Base-by-base conservation (phyloP, 73 alveolate species). In the Paramecium tetraurelia region DNA sequence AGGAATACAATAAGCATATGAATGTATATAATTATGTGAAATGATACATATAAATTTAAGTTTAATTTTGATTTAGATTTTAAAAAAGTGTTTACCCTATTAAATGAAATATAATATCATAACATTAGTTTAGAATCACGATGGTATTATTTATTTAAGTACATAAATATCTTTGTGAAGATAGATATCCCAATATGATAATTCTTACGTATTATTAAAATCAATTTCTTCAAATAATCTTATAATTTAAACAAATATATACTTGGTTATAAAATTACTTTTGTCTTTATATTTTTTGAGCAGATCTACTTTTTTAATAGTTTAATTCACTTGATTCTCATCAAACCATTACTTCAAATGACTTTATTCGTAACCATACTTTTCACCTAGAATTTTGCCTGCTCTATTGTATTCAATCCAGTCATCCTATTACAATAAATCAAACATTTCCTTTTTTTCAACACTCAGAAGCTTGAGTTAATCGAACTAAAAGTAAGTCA, bases 191-290 rank as follows among this genome's bases (percentile, higher is more conserved):
- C 87, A 75, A 75, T 75, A 75, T 10, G 87, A 38, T 33, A 75
- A 29, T 38, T 75, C 58, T 75, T 22, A 21, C 0, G 58, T 16
- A 41, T 75, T 33, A 21, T 41, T 18, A 38, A 75, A 41, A 75
- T 75, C 59, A 12, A 75, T 75, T 75, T 75, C 87, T 75, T 75
- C 87, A 41, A 35, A 75, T 41, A 75, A 75, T 75, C 87, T 75
- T 5, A 75, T 35, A 35, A 38, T 75, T 75, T 16, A 68, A 20
- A 53, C 2, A 10, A 31, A 63, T 31, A 14, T 22, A 31, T 63
- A 63, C 84, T 63, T 63, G 10, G 46, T 33, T 1, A 63, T 63
- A 3, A 63, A 63, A 63, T 63, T 63, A 27, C 50, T 63, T 63
- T 63, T 63, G 29, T 63, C 84, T 63, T 63, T 63, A 33, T 27